Base-by-base conservation (phyloP, 768 basidiomycete species). In the Coprinopsis marcescibilis region DNA sequence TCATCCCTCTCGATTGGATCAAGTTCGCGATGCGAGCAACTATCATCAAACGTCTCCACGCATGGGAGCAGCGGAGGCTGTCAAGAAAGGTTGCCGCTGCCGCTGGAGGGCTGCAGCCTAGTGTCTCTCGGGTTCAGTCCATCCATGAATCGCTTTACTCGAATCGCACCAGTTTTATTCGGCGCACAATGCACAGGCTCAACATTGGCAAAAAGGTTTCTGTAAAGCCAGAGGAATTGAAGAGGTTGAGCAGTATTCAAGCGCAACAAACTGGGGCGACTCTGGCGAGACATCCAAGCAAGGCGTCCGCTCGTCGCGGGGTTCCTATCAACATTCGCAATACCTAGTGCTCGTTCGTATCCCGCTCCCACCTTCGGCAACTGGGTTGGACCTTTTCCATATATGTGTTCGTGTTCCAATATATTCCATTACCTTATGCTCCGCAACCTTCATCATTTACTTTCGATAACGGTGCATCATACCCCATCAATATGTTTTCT, bases 21-120 rank as follows among this genome's bases (percentile, higher is more conserved):
- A 96, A 95, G 75, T 95, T 96, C 65, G 87, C 75, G 26, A 93
- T 97, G 89, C 93, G 95, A 72, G 87, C 84, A 7, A 94, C 90
- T 4, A 68, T 92, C 62, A 93, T 97, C 78, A 85, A 85, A 68
- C 71, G 52, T 54, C 81, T 93, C 60, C 93, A 91, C 53, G 69
- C 77, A 48, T 82, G 88, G 48, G 77, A 74, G 56, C 67, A 71
- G 48, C 81, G 83, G 46, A 73, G 73, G 49, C 63, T 67, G 32
- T 71, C 71, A 50, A 12, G 17, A 34, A 69, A 68, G 29, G 60
- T 66, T 12, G 60, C 69, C 19, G 60, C 65, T 42, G 70, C 72
- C 25, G 63, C 72, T 23, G 85, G 81, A 48, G 68, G 91, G 48
- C 86, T 86, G 6, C 80, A 76, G 24, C 86, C 93, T 58, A 96